These are phyloP conservation scores for Musa itinerans DNA, from an alignment of 176 grass and related monocot species.

Conservation along the genomic window DNA sequence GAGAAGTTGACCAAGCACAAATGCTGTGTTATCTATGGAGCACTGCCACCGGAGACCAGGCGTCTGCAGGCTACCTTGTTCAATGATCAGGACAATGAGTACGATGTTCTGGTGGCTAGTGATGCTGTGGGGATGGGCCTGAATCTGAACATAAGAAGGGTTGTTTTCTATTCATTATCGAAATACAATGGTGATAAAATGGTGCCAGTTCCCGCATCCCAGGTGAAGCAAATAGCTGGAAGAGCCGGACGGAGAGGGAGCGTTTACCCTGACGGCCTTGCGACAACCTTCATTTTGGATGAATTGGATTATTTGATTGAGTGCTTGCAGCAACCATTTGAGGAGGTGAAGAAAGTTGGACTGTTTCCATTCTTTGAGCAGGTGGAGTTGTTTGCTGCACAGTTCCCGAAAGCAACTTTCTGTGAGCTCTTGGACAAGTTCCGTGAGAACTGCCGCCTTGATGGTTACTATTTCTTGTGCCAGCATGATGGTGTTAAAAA, in stretches of 20 bases:
- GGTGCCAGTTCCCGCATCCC: slow-evolving; percentile 60
- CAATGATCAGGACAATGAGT: slow-evolving; percentile 81
- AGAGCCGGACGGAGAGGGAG: slow-evolving; percentile 85
- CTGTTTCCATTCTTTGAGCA: slow-evolving; percentile 95
- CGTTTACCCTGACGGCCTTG: slow-evolving; percentile 79
- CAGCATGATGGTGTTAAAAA: slow-evolving; percentile 65
- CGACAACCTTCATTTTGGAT: slow-evolving; percentile 66
- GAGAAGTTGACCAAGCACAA: slow-evolving; percentile 95
- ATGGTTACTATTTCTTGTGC: slow-evolving; percentile 79
- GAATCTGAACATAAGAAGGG: slow-evolving; percentile 94
- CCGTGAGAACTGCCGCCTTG: slow-evolving; percentile 61
- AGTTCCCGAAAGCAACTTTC: slow-evolving; percentile 47
- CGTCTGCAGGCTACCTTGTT: slow-evolving; percentile 76
- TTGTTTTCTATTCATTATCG: slow-evolving; percentile 62
- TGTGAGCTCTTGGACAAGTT: slow-evolving; percentile 74
- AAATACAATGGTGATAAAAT: slow-evolving; percentile 89
- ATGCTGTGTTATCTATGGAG: slow-evolving; percentile 90
- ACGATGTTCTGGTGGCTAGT: slow-evolving; percentile 82
- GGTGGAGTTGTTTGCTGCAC: slow-evolving; percentile 81
- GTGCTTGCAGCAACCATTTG: slow-evolving; percentile 77
- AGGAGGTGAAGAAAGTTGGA: slow-evolving; percentile 60
- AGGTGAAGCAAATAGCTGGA: slow-evolving; percentile 95
- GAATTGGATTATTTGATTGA: slow-evolving; percentile 90
- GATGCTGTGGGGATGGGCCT: slow-evolving; percentile 90
- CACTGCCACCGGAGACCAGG: slow-evolving; percentile 75